Evolutionary conservation across 179 eudicot species (phyloP), one percentile per base, ranked within the genome.

Genomic region (Carnegiea gigantea): DNA sequence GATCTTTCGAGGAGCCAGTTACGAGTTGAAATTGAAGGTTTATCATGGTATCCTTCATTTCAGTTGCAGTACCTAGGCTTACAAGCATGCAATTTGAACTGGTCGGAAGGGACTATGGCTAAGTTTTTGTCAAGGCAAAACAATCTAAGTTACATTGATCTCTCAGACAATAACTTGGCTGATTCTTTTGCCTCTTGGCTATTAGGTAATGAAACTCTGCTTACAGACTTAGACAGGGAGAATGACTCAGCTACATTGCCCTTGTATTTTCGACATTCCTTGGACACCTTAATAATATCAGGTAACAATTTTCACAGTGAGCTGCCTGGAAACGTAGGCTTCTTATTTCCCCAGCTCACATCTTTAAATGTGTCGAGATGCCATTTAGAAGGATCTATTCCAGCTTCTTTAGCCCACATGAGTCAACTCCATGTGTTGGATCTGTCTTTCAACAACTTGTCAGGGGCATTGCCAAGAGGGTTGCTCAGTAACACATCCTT

Each of bases 11-110:
- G 70, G 38, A 80, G 72, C n/a, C 48, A 1, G 6, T 30, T 80
- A 38, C 70, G 59, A 33, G 70, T 77, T 13, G 17, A 20, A 57
- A 21, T 15, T 8, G 79, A 53, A n/a, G 59, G 73, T 43, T 43
- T 43, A 73, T 62, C 60, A 40, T 73, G 78, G 78, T 40, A 3
- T n/a, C 65, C 73, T 14, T 40, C 26, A 64, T 74, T 80, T 76
- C 78, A 46, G 18, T 65, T 65, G 14, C 9, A 65, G 28, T 12
- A 24, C 15, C 70, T 65, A 9, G 36, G 36, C 70, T 26, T 65
- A n/a, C 33, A 65, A 23, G 28, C 15, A 18, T 65, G 70, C 14
- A 65, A 36, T 11, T 26, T 65, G 70, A 65, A 65, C 70, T 5
- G 21, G 70, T 23, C 70, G 13, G 13, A 65, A 18, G 36, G 36